phyloP scores from a whole-genome alignment of 305 asterid species.

The Fraxinus nigra region DNA sequence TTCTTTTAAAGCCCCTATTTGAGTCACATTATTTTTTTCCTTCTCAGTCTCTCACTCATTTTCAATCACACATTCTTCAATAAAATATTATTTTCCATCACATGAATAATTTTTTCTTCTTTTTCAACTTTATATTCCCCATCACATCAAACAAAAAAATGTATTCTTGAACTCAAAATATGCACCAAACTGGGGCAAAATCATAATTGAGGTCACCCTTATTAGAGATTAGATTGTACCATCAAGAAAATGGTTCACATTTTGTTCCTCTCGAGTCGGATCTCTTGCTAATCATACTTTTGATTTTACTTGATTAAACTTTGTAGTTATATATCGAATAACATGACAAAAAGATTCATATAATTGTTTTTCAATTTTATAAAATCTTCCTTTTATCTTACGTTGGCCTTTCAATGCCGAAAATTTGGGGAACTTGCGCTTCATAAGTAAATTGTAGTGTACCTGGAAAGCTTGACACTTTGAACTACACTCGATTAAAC shows the following conservation, averaged over 20 bases:
- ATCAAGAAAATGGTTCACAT: background rate
- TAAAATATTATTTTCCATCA: no score
- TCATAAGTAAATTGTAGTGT: background rate
- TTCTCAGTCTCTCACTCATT: no score
- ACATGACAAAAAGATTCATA: background rate
- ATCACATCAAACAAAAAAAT: no score
- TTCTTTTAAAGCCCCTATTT: no score
- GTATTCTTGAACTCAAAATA: no score
- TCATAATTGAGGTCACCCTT: background rate
- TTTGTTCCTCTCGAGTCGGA: background rate
- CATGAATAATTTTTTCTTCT: no score
- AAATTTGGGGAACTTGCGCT: background rate
- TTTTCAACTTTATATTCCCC: no score
- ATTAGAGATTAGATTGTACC: background rate
- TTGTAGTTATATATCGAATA: background rate
- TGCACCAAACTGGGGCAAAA: no score
- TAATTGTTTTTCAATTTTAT: no score
- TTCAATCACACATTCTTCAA: no score
- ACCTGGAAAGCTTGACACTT: background rate
- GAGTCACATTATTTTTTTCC: no score
- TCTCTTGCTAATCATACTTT: background rate
- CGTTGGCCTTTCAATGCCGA: background rate
- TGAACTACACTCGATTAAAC: background rate
- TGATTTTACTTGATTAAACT: background rate
- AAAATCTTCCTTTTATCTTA: background rate